A percentile compares a stretch with the other conserved stretches of the same genome.
Evolutionary conservation across 2,329 filamentous ascomycete species (phyloP).

Genomic region (Coccinonectria pachysandricola): DNA sequence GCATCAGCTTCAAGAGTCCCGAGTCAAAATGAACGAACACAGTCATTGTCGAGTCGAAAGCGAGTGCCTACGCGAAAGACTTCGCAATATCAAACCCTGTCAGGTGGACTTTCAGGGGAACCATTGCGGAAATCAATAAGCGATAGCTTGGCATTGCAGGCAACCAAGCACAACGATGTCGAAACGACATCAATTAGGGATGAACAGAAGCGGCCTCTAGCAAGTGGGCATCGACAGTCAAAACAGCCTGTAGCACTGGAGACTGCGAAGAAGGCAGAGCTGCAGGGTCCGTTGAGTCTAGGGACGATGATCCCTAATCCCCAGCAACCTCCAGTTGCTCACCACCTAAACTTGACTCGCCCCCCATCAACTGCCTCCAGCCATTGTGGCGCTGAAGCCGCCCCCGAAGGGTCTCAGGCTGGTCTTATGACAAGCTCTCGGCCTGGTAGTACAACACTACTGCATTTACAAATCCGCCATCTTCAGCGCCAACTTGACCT

Average conservation of each 20-base stretch:
- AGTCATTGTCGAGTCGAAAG: slow-evolving; percentile 5
- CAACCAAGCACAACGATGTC: slow-evolving; percentile 7
- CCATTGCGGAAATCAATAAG: slow-evolving; percentile 7
- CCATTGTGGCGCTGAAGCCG: too few relatives aligned
- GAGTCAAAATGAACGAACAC: slow-evolving; percentile 2
- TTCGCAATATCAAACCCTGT: slow-evolving; percentile 1
- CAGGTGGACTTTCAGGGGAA: slow-evolving; percentile 1
- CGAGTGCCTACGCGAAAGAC: too few relatives aligned
- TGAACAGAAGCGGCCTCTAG: slow-evolving; percentile 1
- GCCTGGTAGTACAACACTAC: slow-evolving; percentile 21
- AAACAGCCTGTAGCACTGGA: too few relatives aligned
- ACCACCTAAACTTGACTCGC: slow-evolving; percentile 26
- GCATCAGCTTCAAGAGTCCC: slow-evolving; percentile 7
- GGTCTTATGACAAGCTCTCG: slow-evolving; percentile 14
- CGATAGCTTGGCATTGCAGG: slow-evolving; percentile 11
- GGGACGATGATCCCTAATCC: slow-evolving; percentile 29
- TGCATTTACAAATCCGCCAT: slow-evolving; percentile 38
- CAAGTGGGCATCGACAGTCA: slow-evolving; percentile 3
- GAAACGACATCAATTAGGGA: slow-evolving; percentile 1
- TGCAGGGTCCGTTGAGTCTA: slow-evolving; percentile 19
- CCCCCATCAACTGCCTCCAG: slow-evolving; percentile 23
- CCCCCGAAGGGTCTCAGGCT: too few relatives aligned
- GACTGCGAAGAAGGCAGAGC: slow-evolving; percentile 4
- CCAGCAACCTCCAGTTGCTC: slow-evolving; percentile 29
- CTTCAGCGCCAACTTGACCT: slow-evolving; percentile 37